Conservation (phyloP, 225 moss, liverwort and hornwort genomes). For the Ulota crispa region DNA sequence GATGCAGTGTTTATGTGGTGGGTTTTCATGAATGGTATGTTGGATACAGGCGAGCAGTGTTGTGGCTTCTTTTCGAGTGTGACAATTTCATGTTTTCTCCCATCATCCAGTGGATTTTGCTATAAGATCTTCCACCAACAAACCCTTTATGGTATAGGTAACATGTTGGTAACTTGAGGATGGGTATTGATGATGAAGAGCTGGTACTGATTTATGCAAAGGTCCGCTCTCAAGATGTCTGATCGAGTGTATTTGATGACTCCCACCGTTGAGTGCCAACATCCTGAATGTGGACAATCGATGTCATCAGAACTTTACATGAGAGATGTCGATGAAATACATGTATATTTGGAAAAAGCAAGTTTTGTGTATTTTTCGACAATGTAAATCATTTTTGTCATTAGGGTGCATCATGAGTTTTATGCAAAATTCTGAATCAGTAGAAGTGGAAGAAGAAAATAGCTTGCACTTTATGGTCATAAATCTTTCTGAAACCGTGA, state of each 20-base stretch:
- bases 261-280: no score
- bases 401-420: no score
- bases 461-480: background rate
- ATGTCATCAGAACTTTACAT: no score
- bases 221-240: background rate
- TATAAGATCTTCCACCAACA: no score
- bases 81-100: background rate
- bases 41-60: background rate
- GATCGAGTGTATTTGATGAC: background rate
- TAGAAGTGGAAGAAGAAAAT: no score
- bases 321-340: no score
- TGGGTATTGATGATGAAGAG: background rate
- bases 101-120: no score
- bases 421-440: no score
- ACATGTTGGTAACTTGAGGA: background rate
- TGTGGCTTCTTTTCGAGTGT: background rate
- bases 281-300: no score
- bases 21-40: background rate
- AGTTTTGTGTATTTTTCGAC: no score
- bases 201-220: background rate
- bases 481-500: slow-evolving; percentile 1
- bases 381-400: no score
- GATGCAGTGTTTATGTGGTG: background rate
- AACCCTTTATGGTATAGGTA: background rate
- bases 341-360: no score